phyloP scores from a whole-genome alignment of 1,284 basidiomycete species.

The Boletus mariae region DNA sequence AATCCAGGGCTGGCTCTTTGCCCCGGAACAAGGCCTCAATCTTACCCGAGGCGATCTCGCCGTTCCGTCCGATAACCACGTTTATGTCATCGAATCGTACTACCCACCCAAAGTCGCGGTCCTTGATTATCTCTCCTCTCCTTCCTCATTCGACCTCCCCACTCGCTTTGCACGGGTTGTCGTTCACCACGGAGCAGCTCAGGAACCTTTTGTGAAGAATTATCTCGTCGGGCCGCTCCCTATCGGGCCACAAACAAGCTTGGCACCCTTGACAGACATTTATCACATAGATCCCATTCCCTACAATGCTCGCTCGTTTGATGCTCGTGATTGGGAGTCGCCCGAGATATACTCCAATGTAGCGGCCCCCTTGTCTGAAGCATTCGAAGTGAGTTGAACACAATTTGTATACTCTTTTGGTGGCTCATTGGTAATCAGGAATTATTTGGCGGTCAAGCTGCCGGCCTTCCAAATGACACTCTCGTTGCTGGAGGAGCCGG shows the following conservation, averaged over 20 bases:
- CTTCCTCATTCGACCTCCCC: constrained; percentile 28
- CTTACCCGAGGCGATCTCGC: constrained; percentile 38
- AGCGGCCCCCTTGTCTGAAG: constrained; percentile 35
- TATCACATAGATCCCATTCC: constrained; percentile 50
- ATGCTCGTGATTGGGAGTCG: constrained; percentile 35
- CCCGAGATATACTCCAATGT: constrained; percentile 30
- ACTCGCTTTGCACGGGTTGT: constrained; percentile 45
- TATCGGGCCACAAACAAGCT: constrained; percentile 34
- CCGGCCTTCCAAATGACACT: constrained; percentile 41
- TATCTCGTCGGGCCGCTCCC: constrained; percentile 59
- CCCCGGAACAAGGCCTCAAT: constrained; percentile 44
- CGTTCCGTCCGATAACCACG: constrained; percentile 42
- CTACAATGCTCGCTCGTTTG: constrained; percentile 47
- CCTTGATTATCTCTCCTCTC: constrained; percentile 43
- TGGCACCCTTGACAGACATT: constrained; percentile 44
- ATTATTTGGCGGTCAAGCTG: constrained; percentile 39
- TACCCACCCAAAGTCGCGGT: constrained; percentile 49
- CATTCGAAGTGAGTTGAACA: constrained; percentile 36
- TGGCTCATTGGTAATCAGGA: constrained; percentile 32
- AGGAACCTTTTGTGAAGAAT: constrained; percentile 44
- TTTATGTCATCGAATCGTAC: constrained; percentile 49
- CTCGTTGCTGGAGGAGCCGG: constrained; percentile 43
- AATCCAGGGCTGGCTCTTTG: constrained; percentile 46
- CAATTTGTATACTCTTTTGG: constrained; percentile 6
- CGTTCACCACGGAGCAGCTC: constrained; percentile 47